A percentile compares a stretch with the other conserved stretches of the same genome.
Conservation (phyloP, 305 asterid species). For the Stenogyne calaminthoides region DNA sequence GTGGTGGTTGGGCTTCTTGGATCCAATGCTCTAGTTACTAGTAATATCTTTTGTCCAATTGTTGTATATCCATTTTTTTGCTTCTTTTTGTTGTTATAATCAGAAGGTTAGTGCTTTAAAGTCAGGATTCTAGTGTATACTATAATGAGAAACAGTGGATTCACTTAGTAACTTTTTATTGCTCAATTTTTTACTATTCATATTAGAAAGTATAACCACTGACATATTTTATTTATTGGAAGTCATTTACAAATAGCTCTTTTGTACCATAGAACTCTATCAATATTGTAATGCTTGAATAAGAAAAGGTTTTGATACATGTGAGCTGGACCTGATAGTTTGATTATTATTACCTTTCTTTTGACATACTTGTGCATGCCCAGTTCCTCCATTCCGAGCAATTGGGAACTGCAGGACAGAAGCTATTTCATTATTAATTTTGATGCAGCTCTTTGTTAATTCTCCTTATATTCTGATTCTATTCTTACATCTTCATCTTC, state of each 20-base stretch:
- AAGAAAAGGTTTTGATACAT: neutral
- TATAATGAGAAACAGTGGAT: too few species aligned
- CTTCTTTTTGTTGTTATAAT: too few species aligned
- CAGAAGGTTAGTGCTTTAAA: neutral
- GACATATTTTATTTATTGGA: conserved; percentile 2
- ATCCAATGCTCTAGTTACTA: too few species aligned
- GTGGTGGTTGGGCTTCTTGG: too few species aligned
- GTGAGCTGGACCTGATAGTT: neutral
- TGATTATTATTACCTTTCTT: conserved; percentile 17
- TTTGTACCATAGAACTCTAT: too few species aligned
- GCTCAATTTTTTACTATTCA: neutral
- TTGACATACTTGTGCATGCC: conserved; percentile 21
- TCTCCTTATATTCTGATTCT: conserved; percentile 26
- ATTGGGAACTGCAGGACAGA: conserved; percentile 23
- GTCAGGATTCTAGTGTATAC: neutral
- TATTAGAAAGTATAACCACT: conserved; percentile 9
- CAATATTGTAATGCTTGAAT: neutral
- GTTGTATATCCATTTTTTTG: too few species aligned
- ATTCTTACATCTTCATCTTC: conserved; percentile 30
- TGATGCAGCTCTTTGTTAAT: conserved; percentile 19
- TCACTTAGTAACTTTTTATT: too few species aligned
- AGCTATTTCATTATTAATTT: conserved; percentile 4
- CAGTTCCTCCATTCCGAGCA: conserved; percentile 19
- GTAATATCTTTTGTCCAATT: too few species aligned
- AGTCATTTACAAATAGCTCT: conserved; percentile 9